Base-by-base conservation (phyloP, 1,284 basidiomycete genomes). In the Phlebopus sp. region DNA sequence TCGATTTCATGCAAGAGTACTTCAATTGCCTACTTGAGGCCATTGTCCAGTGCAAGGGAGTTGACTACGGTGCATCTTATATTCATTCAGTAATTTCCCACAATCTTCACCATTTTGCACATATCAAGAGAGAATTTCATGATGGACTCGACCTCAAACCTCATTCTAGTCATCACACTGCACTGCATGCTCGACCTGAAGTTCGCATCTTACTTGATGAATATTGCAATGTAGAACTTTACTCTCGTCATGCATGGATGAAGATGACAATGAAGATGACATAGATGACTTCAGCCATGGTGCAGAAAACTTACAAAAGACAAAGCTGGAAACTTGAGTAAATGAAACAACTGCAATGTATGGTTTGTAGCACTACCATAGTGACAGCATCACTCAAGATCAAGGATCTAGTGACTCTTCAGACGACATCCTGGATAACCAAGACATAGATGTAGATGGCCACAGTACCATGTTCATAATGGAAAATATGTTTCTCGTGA, bases 1-100 rank as follows among this genome's bases (percentile, higher is more conserved):
- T 53, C 9, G 63, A 67, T 42, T 50, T 61, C 14, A 36, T 59
- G 2, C 59, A 61, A 9, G 64, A 68, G 42, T 58, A 59, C 39
- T 51, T 56, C 42, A 66, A 66, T 41, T 47, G 52, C 2, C 34
- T 57, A 0, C 49, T 65, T 1, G 54, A 65, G 37, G 54, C 50
- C n/a, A 44, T 56, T 3, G 47, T 55, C 1, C 31, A 55, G 30
- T 54, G 53, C 19, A 64, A 63, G 29, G 57, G 49, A 23, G 46
- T 31, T 9, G 47, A 49, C 11, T 49, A 44, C 30, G 47, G 42
- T 6, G 47, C 5, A 4, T 1, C 4, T 1, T 55, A 50, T 39
- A 47, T 59, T 3, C 52, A 55, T 2, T 37, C 56, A 7, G 48
- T 56, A 17, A 38, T 55, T 29, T 47, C 61, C 2, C 51, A 51